A percentile compares a stretch with the other conserved stretches of the same genome.
Conservation (phyloP, 2,329 filamentous ascomycete genomes). For the Penicillium sp. region DNA sequence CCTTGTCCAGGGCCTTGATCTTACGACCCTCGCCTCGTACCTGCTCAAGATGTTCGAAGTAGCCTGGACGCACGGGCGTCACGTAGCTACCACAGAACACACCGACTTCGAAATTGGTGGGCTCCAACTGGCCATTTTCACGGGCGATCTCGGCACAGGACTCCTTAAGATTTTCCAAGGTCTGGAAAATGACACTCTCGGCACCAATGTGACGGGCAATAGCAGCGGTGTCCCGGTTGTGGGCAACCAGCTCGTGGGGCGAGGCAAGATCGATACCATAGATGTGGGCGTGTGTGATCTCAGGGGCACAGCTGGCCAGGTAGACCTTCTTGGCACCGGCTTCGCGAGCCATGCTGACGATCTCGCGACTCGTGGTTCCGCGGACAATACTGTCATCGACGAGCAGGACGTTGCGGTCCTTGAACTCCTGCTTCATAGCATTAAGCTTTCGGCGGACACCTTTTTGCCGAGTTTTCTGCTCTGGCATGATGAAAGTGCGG, state of each 20-base stretch:
- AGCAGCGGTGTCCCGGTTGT: conserved; percentile 61
- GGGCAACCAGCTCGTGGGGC: conserved; percentile 69
- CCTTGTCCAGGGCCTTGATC: conserved; percentile 65
- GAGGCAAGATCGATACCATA: conserved; percentile 79
- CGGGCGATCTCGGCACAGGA: conserved; percentile 71
- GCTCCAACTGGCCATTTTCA: conserved; percentile 55
- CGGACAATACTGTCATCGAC: conserved; percentile 91
- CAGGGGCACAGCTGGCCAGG: conserved; percentile 79
- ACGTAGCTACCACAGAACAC: conserved; percentile 89
- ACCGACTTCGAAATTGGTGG: conserved; percentile 77
- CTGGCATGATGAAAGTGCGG: conserved; percentile 84
- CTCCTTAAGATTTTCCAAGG: conserved; percentile 74
- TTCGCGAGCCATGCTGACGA: conserved; percentile 81
- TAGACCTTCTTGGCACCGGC: conserved; percentile 79
- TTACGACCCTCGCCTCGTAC: conserved; percentile 71
- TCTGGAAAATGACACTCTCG: conserved; percentile 75
- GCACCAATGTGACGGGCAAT: conserved; percentile 71
- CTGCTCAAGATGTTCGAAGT: conserved; percentile 78
- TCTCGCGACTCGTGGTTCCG: conserved; percentile 78
- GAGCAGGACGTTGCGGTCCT: conserved; percentile 74
- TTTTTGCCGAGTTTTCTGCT: conserved; percentile 77
- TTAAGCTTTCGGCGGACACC: conserved; percentile 88
- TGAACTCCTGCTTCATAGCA: conserved; percentile 82
- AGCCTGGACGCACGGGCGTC: conserved; percentile 74
- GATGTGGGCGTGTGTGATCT: conserved; percentile 83